phyloP scores from a whole-genome alignment of 345 rosid genomes.

The Hibiscus trionum region DNA sequence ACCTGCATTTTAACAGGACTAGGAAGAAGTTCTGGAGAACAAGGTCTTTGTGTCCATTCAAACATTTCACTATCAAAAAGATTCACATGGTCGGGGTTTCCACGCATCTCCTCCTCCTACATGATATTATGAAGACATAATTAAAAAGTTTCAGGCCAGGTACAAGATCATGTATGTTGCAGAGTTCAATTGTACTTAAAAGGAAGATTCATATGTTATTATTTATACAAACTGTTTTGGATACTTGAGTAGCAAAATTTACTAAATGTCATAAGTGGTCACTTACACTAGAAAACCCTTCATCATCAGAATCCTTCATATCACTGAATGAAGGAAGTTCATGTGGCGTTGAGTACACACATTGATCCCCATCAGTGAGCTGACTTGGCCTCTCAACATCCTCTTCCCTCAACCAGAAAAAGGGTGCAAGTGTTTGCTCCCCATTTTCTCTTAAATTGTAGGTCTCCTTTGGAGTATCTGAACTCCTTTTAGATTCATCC shows the following conservation, averaged over 20 bases:
- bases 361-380: conserved; percentile 37
- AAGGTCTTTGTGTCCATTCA: conserved; percentile 78
- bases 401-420: conserved; percentile 86
- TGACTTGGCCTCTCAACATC: conserved; percentile 48
- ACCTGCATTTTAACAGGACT: conserved; percentile 59
- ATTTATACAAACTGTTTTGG: background rate
- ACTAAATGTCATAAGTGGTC: background rate
- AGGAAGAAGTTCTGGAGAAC: conserved; percentile 67
- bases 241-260: background rate
- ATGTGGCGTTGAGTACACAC: conserved; percentile 38
- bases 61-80: conserved; percentile 67
- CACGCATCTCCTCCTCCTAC: conserved; percentile 43
- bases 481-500: conserved; percentile 21
- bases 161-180: background rate
- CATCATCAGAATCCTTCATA: conserved; percentile 61
- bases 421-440: conserved; percentile 42
- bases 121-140: conserved; percentile 10
- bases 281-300: conserved; percentile 36
- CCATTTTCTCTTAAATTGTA: conserved; percentile 23
- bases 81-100: conserved; percentile 25
- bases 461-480: conserved; percentile 17
- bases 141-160: background rate
- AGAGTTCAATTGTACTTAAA: background rate
- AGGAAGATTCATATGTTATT: background rate
- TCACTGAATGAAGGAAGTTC: conserved; percentile 77